A percentile compares a stretch with the other conserved stretches of the same genome.
Evolutionary conservation across 2,329 filamentous ascomycete genomes (phyloP).

Genomic region (Chalaropsis thielavioides): DNA sequence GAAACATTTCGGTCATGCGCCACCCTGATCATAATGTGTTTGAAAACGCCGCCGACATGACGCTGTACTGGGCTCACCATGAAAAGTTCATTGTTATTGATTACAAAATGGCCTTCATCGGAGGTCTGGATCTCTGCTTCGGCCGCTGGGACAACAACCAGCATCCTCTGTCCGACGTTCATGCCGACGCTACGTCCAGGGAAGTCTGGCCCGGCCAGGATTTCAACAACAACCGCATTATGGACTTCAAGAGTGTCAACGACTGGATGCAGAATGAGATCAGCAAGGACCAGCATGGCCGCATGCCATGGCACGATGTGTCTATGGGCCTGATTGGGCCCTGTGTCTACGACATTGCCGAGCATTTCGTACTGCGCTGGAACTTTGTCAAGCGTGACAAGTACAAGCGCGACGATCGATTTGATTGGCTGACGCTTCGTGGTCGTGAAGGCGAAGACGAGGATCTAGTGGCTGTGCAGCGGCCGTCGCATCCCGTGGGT

Average conservation of each 20-base stretch:
- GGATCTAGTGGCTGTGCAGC: slow-evolving; percentile 74
- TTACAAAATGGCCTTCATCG: slow-evolving; percentile 80
- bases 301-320: slow-evolving; percentile 98
- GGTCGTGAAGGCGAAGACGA: slow-evolving; percentile 66
- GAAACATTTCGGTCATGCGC: slow-evolving; percentile 77
- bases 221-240: slow-evolving; percentile 92
- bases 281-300: slow-evolving; percentile 76
- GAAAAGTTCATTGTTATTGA: slow-evolving; percentile 97
- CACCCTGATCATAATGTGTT: slow-evolving; percentile 93
- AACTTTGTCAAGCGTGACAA: slow-evolving; percentile 96
- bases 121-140: slow-evolving; percentile 88
- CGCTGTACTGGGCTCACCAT: slow-evolving; percentile 95
- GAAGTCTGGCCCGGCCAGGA: slow-evolving; percentile 94
- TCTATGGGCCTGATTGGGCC: slow-evolving; percentile 83
- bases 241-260: slow-evolving; percentile 83
- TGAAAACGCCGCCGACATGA: slow-evolving; percentile 90
- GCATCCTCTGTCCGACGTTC: slow-evolving; percentile 73
- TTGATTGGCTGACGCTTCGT: slow-evolving; percentile 72
- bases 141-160: slow-evolving; percentile 84
- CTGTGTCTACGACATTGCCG: slow-evolving; percentile 82
- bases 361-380: slow-evolving; percentile 90
- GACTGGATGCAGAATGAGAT: slow-evolving; percentile 92
- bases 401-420: slow-evolving; percentile 75
- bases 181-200: slow-evolving; percentile 65
- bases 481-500: slow-evolving; percentile 77